Conservation (phyloP, 345 rosid genomes). For the Populus pruinosa region DNA sequence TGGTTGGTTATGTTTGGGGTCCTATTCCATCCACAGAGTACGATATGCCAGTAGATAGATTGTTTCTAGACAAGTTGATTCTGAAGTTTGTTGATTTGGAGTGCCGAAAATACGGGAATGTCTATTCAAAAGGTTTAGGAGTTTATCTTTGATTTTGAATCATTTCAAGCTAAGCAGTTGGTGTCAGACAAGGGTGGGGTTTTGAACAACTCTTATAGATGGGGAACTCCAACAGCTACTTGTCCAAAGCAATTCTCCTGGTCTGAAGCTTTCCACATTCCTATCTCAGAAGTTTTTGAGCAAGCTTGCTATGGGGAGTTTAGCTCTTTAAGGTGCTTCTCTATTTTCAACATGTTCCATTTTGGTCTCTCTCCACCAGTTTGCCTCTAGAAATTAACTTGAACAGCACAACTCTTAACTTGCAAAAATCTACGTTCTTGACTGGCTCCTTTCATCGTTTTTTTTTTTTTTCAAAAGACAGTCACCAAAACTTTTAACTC, state of each 20-base stretch:
- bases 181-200: slow-evolving; percentile 20
- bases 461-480: neutral
- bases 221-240: slow-evolving; percentile 56
- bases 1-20: too few relatives aligned
- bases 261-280: slow-evolving; percentile 71
- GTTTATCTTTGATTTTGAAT: too few relatives aligned
- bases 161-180: too few relatives aligned
- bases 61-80: too few relatives aligned
- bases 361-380: neutral
- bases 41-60: too few relatives aligned
- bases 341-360: neutral
- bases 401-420: neutral
- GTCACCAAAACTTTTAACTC: neutral
- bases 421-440: neutral
- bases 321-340: slow-evolving; percentile 38
- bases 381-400: neutral
- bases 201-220: slow-evolving; percentile 53
- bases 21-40: too few relatives aligned
- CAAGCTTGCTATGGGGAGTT: slow-evolving; percentile 43
- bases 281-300: slow-evolving; percentile 45
- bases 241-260: slow-evolving; percentile 52
- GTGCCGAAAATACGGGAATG: too few relatives aligned
- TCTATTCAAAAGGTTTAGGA: too few relatives aligned
- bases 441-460: neutral
- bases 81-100: too few relatives aligned